phyloP scores from a whole-genome alignment of 345 rosid genomes.

The Hypericum perforatum region DNA sequence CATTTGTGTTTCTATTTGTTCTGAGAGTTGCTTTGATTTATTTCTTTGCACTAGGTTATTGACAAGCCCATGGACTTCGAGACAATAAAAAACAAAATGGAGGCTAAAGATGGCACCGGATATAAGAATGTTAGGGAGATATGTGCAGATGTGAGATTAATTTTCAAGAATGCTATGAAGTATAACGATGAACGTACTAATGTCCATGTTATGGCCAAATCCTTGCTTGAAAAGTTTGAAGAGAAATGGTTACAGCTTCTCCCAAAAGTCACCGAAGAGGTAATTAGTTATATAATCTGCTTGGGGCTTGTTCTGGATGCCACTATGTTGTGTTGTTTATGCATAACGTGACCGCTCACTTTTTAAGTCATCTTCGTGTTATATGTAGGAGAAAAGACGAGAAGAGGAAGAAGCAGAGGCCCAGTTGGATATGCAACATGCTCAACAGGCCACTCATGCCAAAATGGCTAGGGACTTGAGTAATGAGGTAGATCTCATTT shows the following conservation, averaged over 20 bases:
- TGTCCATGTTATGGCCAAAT: conserved; percentile 75
- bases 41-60: conserved; percentile 41
- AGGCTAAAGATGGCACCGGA: conserved; percentile 62
- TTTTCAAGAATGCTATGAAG: conserved; percentile 91
- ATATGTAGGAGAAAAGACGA: conserved; percentile 55
- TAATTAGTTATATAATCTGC: conserved; percentile 9
- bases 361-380: background rate
- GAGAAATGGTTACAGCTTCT: conserved; percentile 78
- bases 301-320: no score
- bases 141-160: conserved; percentile 68
- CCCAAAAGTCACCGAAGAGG: conserved; percentile 85
- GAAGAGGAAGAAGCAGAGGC: conserved; percentile 58
- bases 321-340: no score
- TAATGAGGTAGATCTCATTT: conserved; percentile 35
- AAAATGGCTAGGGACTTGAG: conserved; percentile 57
- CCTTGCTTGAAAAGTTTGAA: conserved; percentile 68
- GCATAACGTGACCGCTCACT: no score
- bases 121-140: conserved; percentile 75
- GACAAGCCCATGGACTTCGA: conserved; percentile 95
- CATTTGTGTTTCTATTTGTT: background rate
- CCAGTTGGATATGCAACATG: conserved; percentile 50
- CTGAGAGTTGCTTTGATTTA: conserved; percentile 5
- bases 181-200: conserved; percentile 68
- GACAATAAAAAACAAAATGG: conserved; percentile 79
- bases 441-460: conserved; percentile 68